A percentile compares a stretch with the other conserved stretches of the same genome.
These are phyloP conservation scores for Coccomyxa subellipsoidea DNA, from an alignment of 163 green algal genomes.

Conservation along the genomic window DNA sequence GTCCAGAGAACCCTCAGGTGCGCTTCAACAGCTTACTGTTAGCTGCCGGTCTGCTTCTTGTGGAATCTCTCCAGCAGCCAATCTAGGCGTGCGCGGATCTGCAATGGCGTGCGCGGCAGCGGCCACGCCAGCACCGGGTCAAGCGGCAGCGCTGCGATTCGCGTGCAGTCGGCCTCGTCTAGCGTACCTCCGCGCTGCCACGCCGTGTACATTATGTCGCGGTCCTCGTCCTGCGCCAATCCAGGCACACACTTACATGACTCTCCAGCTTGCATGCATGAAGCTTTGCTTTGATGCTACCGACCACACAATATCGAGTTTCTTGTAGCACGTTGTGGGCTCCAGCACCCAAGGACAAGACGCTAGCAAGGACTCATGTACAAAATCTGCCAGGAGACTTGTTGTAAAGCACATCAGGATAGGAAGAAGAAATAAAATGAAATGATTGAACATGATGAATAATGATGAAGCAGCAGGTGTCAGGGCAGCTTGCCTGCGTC, in stretches of 20 bases:
- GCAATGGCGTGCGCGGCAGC: neutral
- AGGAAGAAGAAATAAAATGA: too few species aligned
- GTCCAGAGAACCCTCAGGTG: too few species aligned
- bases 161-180: neutral
- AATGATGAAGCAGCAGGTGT: too few species aligned
- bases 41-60: neutral
- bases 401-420: too few species aligned
- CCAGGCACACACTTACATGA: neutral
- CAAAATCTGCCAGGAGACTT: too few species aligned
- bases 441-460: too few species aligned
- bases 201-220: neutral
- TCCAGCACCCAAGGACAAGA: neutral
- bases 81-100: neutral
- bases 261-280: too few species aligned
- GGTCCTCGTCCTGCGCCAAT: neutral
- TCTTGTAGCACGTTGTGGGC: too few species aligned
- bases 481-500: too few species aligned
- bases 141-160: neutral
- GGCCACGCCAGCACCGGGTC: neutral
- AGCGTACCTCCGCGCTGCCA: neutral
- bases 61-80: neutral
- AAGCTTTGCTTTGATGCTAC: too few species aligned
- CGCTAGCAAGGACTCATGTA: too few species aligned
- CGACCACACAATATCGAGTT: neutral
- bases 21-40: too few species aligned